Evolutionary conservation across 768 basidiomycete genomes (phyloP).

Genomic region (Lactifluus piperatus): DNA sequence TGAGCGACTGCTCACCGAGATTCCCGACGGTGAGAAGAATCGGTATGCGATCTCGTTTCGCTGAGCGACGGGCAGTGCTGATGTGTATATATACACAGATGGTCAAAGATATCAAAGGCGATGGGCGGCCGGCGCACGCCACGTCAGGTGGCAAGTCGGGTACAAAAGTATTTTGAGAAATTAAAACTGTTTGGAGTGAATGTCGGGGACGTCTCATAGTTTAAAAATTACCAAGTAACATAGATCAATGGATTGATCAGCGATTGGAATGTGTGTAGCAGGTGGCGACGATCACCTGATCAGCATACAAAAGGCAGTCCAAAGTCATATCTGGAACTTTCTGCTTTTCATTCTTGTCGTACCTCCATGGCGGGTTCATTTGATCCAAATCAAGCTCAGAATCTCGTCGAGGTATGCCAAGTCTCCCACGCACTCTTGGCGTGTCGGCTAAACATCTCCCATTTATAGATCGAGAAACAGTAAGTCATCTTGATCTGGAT

Average conservation of each 20-base stretch:
- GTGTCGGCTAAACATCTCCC: background rate
- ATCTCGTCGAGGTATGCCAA: conserved; percentile 64
- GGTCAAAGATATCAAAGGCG: conserved; percentile 73
- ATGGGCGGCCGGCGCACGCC: conserved; percentile 74
- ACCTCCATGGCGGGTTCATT: conserved; percentile 39
- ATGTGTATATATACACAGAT: conserved; percentile 34
- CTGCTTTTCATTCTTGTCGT: background rate
- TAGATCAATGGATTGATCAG: background rate
- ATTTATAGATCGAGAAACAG: conserved; percentile 88
- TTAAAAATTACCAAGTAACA: no score
- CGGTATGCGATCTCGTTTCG: conserved; percentile 35
- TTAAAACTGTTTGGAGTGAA: conserved; percentile 64
- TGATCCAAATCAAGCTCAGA: conserved; percentile 88
- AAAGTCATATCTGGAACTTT: background rate
- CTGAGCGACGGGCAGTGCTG: background rate
- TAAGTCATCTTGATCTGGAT: conserved; percentile 32
- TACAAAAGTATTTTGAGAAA: conserved; percentile 85
- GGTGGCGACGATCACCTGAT: conserved; percentile 9
- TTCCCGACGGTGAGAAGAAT: conserved; percentile 70
- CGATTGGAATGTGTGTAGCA: no score
- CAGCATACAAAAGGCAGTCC: background rate
- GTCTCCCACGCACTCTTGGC: background rate
- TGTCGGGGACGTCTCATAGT: conserved; percentile 24
- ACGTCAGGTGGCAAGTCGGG: conserved; percentile 79
- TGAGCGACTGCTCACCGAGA: conserved; percentile 63